Base-by-base conservation (phyloP, 192 early-diverging fungal genomes). In the Dimargaris cristalligena region DNA sequence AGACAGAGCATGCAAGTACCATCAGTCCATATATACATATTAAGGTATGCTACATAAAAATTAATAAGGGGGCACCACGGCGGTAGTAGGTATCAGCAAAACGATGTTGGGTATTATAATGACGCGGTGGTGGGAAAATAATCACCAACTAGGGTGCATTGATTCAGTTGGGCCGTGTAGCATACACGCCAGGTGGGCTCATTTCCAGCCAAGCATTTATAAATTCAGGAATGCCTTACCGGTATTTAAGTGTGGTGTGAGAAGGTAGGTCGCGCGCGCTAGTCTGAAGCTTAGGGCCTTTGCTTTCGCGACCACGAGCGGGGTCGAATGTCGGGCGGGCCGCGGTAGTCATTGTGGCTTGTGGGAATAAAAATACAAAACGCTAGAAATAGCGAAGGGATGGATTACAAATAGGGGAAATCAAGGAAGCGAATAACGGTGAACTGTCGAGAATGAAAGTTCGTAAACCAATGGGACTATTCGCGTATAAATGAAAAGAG, bases 271-370 rank as follows among this genome's bases (percentile, higher is more conserved):
- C 87, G 51, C 81, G 78, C 31, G 80, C 72, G 29, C 80, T 79
- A 30, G 77, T 78, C 62, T 79, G 74, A 29, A 79, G 76, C 29
- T 82, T 80, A 26, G 84, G 71, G 44, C 74, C 79, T 54, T 76
- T 70, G 34, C 67, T 72, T 23, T 74, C 80, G 52, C 80, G 77
- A 57, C 85, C 85, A 63, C 79, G 75, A 50, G 85, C 85, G 22
- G 83, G 80, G 69, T 87, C 82, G 69, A 85, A 86, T 33, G 87
- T 87, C 10, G 87, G 85, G 32, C 85, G 73, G 32, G 74, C 81
- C n/a, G 81, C 81, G 0, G 79, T 81, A 29, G 81, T 80, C 81
- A 74, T 78, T 29, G 11, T 64, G 45, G 47, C 23, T 41, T 41
- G 8, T 6, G 38, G 38, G 38, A 41, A 41, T 41, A 16, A 41